Base-by-base conservation (phyloP, 208 protist genomes). In the Tritrichomonas foetus region DNA sequence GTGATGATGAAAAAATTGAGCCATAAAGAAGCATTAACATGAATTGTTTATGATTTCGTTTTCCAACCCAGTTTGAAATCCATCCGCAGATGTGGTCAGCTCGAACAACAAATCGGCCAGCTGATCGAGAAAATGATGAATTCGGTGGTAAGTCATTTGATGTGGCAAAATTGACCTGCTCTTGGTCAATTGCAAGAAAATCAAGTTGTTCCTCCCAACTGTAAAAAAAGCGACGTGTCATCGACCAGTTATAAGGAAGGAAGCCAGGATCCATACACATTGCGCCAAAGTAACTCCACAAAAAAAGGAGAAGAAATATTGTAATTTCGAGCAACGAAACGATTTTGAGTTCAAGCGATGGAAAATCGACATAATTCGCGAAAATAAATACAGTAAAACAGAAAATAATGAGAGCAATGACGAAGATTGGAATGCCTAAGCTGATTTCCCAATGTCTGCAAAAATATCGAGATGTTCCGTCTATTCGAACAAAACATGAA, bases 1-100 rank as follows among this genome's bases (percentile, higher is more conserved):
- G 57, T 55, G 74, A 82, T 25, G n/a, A 41, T 57, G 47, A 53
- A 50, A 39, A 57, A 16, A 89, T 3, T 16, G 47, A 3, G 8
- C 78, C 78, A n/a, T 57, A 89, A 11, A 89, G 22, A 11, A 39
- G 2, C 14, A 89, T 39, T 22, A 89, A 39, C 0, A 89, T 33
- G 27, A 89, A 89, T 33, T 89, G 78, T 47, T 89, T 89, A 27
- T 89, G 78, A 39, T 89, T 89, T 57, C 78, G 25, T 89, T 89
- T 89, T 53, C 78, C 78, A 89, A 89, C 47, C 78, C 78, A 89
- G 39, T 89, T 89, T 16, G 41, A 44, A 57, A 89, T 47, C 78
- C 78, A 89, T n/a, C 78, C 78, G 47, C 78, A 89, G 57, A 89
- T 89, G 27, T 89, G 78, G 30, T 89, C 78, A 33, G 41, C 78